phyloP scores from a whole-genome alignment of 148 eudicot genomes.

The Arctostaphylos glauca region DNA sequence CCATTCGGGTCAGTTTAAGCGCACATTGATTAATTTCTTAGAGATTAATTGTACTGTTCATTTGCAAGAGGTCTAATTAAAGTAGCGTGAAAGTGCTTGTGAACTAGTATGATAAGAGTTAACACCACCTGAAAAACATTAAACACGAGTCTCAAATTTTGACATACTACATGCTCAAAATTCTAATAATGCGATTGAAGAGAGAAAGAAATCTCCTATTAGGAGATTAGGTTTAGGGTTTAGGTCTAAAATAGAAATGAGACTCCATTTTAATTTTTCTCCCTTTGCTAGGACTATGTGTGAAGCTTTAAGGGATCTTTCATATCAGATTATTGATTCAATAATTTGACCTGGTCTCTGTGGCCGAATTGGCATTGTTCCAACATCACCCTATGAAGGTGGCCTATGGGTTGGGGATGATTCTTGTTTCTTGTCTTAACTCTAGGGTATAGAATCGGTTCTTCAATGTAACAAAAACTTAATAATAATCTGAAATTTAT shows the following conservation, averaged over 20 bases:
- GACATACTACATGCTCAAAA: too few species aligned
- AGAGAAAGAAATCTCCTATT: neutral
- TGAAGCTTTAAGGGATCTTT: neutral
- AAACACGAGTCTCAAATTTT: too few species aligned
- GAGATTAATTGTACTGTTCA: too few species aligned
- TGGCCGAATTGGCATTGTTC: neutral
- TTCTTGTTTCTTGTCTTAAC: neutral
- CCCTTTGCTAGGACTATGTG: neutral
- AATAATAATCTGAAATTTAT: too few species aligned
- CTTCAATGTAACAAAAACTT: neutral
- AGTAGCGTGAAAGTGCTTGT: too few species aligned
- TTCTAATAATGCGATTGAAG: too few species aligned
- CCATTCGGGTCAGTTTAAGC: too few species aligned
- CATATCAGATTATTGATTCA: neutral
- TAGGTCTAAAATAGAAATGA: neutral
- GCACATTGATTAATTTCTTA: too few species aligned
- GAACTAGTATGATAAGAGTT: too few species aligned
- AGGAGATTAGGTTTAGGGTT: neutral
- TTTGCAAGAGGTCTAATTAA: too few species aligned
- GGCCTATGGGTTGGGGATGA: neutral
- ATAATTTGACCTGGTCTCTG: neutral
- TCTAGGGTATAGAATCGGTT: neutral
- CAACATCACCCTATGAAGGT: neutral
- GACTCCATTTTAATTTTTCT: too few species aligned
- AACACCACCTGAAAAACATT: too few species aligned